Conservation (phyloP, 1,284 basidiomycete genomes). For the Fomitopsis pinicola region DNA sequence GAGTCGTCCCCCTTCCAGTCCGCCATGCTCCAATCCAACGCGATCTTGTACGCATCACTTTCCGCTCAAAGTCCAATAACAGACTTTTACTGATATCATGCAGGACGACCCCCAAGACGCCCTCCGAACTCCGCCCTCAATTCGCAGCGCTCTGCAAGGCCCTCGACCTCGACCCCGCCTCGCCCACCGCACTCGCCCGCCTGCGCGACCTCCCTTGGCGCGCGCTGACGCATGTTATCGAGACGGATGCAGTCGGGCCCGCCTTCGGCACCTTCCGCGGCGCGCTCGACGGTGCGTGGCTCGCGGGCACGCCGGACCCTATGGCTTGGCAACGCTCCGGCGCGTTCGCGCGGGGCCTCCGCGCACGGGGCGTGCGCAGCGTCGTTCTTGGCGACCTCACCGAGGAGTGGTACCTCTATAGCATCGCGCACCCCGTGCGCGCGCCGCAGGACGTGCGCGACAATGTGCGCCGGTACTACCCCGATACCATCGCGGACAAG, state of each 20-base stretch:
- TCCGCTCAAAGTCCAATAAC: neutral
- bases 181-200: constrained; percentile 40
- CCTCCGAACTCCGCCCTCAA: constrained; percentile 52
- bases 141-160: constrained; percentile 56
- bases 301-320: constrained; percentile 44
- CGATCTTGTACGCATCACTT: constrained; percentile 51
- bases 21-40: constrained; percentile 68
- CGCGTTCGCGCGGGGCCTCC: constrained; percentile 48
- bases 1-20: constrained; percentile 59
- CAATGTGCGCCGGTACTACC: constrained; percentile 64
- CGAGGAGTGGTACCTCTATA: constrained; percentile 78
- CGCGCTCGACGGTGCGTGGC: constrained; percentile 53
- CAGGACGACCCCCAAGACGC: constrained; percentile 52
- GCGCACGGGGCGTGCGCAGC: constrained; percentile 53
- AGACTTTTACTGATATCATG: neutral
- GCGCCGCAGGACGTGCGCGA: constrained; percentile 44
- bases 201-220: constrained; percentile 47
- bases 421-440: constrained; percentile 57
- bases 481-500: constrained; percentile 37
- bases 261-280: constrained; percentile 66
- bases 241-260: constrained; percentile 45
- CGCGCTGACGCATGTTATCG: constrained; percentile 51
- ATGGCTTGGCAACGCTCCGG: constrained; percentile 70
- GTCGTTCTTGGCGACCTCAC: constrained; percentile 64
- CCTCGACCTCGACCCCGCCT: constrained; percentile 49